Evolutionary conservation across 2,329 filamentous ascomycete species (phyloP).

Genomic region (Colletotrichum noveboracense): DNA sequence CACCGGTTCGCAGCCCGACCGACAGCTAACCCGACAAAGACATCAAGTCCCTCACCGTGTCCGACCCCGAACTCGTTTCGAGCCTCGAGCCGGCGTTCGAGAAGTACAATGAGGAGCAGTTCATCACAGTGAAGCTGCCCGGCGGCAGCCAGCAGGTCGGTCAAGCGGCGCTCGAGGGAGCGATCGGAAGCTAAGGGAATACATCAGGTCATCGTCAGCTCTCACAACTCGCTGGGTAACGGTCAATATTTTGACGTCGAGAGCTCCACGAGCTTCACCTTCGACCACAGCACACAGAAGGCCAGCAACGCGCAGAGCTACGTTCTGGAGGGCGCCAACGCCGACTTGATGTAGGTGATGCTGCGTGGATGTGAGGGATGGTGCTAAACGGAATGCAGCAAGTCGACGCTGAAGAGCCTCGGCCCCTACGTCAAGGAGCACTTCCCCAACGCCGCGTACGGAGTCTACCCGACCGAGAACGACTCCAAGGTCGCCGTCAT

Average conservation of each 20-base stretch:
- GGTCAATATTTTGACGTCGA: conserved; percentile 91
- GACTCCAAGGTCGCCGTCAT: conserved; percentile 80
- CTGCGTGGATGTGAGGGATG: not conserved
- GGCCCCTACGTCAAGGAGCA: conserved; percentile 83
- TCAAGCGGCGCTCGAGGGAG: not conserved
- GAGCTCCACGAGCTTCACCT: conserved; percentile 85
- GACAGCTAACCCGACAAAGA: conserved; percentile 56
- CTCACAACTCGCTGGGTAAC: conserved; percentile 80
- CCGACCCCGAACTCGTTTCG: conserved; percentile 69
- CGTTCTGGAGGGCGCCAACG: conserved; percentile 75
- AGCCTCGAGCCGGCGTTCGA: conserved; percentile 84
- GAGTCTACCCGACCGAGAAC: conserved; percentile 80
- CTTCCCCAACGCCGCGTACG: conserved; percentile 81
- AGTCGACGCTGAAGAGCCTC: conserved; percentile 82
- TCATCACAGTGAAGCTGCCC: conserved; percentile 86
- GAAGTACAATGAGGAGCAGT: conserved; percentile 96
- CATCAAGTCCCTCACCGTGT: conserved; percentile 83
- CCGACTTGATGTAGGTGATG: conserved; percentile 75
- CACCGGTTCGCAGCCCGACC: not conserved
- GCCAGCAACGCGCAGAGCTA: conserved; percentile 83
- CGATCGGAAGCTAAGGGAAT: not conserved
- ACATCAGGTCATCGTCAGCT: conserved; percentile 80
- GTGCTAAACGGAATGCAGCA: conserved; percentile 54
- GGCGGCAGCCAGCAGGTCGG: conserved; percentile 71
- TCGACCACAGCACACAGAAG: conserved; percentile 87